These are phyloP conservation scores for Candida anglica DNA, from an alignment of 805 yeast species.

Conservation along the genomic window DNA sequence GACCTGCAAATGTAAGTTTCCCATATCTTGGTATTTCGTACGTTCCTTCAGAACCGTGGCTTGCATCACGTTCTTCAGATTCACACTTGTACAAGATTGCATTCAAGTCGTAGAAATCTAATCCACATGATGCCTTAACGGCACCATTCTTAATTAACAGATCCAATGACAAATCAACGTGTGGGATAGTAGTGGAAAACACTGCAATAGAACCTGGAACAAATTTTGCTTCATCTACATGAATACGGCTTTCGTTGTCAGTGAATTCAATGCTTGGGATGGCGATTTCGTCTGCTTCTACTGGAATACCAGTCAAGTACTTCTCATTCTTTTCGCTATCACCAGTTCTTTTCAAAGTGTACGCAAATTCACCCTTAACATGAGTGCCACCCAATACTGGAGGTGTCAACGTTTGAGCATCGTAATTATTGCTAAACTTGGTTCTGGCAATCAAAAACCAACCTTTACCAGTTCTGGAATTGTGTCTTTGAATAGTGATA, in stretches of 20 bases:
- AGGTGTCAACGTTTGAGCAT: constrained; percentile 54
- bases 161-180: constrained; percentile 65
- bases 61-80: constrained; percentile 80
- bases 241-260: constrained; percentile 48
- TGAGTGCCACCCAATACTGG: constrained; percentile 56
- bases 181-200: constrained; percentile 63
- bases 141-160: constrained; percentile 72
- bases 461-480: constrained; percentile 82
- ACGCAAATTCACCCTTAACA: constrained; percentile 55
- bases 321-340: constrained; percentile 38
- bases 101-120: constrained; percentile 69
- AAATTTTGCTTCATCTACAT: constrained; percentile 53
- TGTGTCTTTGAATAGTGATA: constrained; percentile 83
- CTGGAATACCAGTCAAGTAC: constrained; percentile 61
- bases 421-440: constrained; percentile 51
- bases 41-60: constrained; percentile 67
- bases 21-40: constrained; percentile 77
- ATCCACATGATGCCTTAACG: constrained; percentile 58
- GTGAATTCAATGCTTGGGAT: constrained; percentile 46
- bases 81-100: constrained; percentile 74
- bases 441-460: constrained; percentile 86
- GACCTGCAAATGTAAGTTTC: constrained; percentile 75
- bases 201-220: constrained; percentile 92
- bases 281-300: constrained; percentile 50
- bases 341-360: constrained; percentile 51